phyloP scores from a whole-genome alignment of 495 filamentous ascomycete species.

The Neurospora sublineolata region DNA sequence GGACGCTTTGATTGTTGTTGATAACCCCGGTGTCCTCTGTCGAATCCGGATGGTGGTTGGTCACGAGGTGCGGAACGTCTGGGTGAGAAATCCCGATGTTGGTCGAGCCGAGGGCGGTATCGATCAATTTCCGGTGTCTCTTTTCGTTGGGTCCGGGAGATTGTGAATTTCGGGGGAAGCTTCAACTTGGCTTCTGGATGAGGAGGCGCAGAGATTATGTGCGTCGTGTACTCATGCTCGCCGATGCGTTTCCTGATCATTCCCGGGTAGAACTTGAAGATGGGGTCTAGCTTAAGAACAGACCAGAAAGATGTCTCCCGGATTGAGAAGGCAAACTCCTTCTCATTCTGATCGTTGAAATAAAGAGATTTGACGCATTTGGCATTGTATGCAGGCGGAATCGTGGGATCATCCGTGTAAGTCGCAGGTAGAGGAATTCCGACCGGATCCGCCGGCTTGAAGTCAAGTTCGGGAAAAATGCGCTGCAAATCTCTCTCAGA shows the following conservation, averaged over 20 bases:
- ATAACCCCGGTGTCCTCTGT: background rate
- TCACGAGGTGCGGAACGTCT: background rate
- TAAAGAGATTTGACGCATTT: constrained; percentile 35
- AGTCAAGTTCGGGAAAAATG: constrained; percentile 25
- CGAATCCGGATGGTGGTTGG: background rate
- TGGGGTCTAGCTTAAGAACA: constrained; percentile 33
- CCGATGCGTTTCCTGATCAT: constrained; percentile 20
- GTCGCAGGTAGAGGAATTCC: constrained; percentile 28
- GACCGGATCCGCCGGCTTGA: constrained; percentile 31
- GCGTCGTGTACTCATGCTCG: constrained; percentile 14
- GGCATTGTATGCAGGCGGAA: constrained; percentile 33
- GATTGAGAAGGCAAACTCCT: constrained; percentile 32
- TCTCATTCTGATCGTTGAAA: constrained; percentile 33
- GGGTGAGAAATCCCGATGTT: background rate
- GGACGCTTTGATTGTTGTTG: constrained; percentile 10
- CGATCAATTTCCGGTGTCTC: background rate
- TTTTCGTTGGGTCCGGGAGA: constrained; percentile 3
- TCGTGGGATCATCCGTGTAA: constrained; percentile 33
- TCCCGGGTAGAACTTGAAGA: constrained; percentile 25
- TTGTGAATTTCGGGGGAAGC: constrained; percentile 13
- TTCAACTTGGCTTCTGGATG: constrained; percentile 14
- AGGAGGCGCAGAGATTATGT: constrained; percentile 12
- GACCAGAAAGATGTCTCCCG: constrained; percentile 33
- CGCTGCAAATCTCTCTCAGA: constrained; percentile 29
- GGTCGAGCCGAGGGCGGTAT: background rate